These are phyloP conservation scores for Hawksworthiomyces lignivorus DNA, from an alignment of 2,329 filamentous ascomycete species.

Conservation along the genomic window DNA sequence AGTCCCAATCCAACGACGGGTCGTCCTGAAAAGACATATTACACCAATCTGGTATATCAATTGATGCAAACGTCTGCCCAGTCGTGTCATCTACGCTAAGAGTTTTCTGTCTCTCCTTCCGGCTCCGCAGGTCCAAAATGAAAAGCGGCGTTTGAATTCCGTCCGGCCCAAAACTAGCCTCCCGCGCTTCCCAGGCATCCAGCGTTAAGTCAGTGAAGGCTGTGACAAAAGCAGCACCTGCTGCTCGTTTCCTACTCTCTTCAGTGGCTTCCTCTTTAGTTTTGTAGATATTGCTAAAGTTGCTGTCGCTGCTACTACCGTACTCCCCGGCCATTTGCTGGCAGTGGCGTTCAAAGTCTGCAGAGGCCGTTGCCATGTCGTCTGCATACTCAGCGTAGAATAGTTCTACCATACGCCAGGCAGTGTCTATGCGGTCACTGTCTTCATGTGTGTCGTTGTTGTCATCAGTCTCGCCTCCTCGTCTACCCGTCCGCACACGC, in stretches of 20 bases:
- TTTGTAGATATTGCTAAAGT: no score
- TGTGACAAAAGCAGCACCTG: slow-evolving; percentile 3
- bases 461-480: neutral
- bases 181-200: slow-evolving; percentile 11
- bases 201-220: slow-evolving; percentile 12
- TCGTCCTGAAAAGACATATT: slow-evolving; percentile 3
- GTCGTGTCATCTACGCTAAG: no score
- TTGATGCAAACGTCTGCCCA: neutral
- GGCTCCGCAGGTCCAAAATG: neutral
- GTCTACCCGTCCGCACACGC: slow-evolving; percentile 13
- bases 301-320: neutral
- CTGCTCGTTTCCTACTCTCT: neutral
- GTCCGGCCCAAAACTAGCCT: neutral
- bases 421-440: slow-evolving; percentile 12
- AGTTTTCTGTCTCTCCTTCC: neutral
- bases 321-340: neutral
- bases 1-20: slow-evolving; percentile 10
- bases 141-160: neutral
- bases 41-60: neutral
- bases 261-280: slow-evolving; percentile 6
- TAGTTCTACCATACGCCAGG: slow-evolving; percentile 21
- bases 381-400: slow-evolving; percentile 18
- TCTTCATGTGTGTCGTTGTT: neutral
- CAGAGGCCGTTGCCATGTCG: slow-evolving; percentile 11
- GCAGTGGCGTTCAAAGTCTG: neutral